A percentile compares a stretch with the other conserved stretches of the same genome.
Conservation (phyloP, 179 eudicot genomes). For the Nepenthes alata region DNA sequence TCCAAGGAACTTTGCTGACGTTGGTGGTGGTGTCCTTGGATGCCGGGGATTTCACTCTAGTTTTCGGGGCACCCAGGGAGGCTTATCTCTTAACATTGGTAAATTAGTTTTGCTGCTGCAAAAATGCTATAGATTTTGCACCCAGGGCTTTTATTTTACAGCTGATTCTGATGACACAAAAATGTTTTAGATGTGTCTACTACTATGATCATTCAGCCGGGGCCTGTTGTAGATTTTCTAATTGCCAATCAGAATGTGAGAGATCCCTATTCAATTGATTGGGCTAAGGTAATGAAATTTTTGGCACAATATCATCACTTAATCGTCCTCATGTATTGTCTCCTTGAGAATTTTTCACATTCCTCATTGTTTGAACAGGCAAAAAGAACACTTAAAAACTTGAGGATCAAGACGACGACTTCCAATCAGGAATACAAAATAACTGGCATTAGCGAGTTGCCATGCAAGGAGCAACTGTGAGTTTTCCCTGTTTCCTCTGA, state of each 20-base stretch:
- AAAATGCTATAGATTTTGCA: background rate
- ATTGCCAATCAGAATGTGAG: slow-evolving; percentile 78
- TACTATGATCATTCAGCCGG: slow-evolving; percentile 92
- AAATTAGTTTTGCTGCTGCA: background rate
- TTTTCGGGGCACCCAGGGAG: slow-evolving; percentile 66
- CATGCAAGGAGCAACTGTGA: slow-evolving; percentile 62
- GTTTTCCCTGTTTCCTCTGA: background rate
- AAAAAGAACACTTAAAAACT: slow-evolving; percentile 25
- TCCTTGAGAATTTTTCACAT: background rate
- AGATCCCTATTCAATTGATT: slow-evolving; percentile 71
- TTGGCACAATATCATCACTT: background rate
- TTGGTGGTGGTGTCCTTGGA: slow-evolving; percentile 86
- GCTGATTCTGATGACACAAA: too few species aligned
- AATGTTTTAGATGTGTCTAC: slow-evolving; percentile 62
- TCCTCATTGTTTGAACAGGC: slow-evolving; percentile 29
- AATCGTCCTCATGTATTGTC: slow-evolving; percentile 23
- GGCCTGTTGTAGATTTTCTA: slow-evolving; percentile 79
- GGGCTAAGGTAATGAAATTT: slow-evolving; percentile 57
- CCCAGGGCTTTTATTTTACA: too few species aligned
- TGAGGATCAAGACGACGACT: slow-evolving; percentile 45
- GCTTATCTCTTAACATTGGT: slow-evolving; percentile 76
- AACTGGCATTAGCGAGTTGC: slow-evolving; percentile 55
- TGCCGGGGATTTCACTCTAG: slow-evolving; percentile 85
- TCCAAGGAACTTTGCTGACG: slow-evolving; percentile 56
- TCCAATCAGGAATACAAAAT: slow-evolving; percentile 50